Evolutionary conservation across 2,329 filamentous ascomycete genomes (phyloP).

Genomic region (Aspergillus costaricaensis): DNA sequence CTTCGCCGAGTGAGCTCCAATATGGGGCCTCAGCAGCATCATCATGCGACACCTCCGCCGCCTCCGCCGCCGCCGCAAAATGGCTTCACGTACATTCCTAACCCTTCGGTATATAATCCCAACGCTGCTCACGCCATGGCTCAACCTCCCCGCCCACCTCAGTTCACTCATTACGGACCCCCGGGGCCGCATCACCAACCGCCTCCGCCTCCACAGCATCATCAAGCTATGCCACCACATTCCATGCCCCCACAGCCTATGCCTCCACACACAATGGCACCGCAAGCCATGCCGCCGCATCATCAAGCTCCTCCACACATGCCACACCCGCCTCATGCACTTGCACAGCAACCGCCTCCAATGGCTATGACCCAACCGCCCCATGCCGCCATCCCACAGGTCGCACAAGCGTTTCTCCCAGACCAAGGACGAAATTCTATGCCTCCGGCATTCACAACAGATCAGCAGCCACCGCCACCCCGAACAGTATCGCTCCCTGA

Average conservation of each 20-base stretch:
- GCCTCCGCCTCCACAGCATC: conserved; percentile 32
- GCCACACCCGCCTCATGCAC: conserved; percentile 42
- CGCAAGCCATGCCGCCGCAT: conserved; percentile 45
- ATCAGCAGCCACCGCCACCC: conserved; percentile 60
- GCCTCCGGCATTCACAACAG: conserved; percentile 67
- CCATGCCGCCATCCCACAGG: conserved; percentile 49
- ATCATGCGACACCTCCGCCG: conserved; percentile 60
- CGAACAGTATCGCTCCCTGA: conserved; percentile 63
- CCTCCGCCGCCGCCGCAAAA: conserved; percentile 62
- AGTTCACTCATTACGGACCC: conserved; percentile 46
- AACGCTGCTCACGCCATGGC: conserved; percentile 54
- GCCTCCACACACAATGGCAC: conserved; percentile 41
- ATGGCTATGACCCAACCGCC: conserved; percentile 38
- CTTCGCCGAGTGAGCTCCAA: conserved; percentile 73
- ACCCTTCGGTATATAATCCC: conserved; percentile 81
- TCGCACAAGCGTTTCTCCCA: conserved; percentile 72
- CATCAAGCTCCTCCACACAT: conserved; percentile 46
- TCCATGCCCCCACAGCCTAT: conserved; percentile 25
- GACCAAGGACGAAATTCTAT: conserved; percentile 74
- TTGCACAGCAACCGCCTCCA: conserved; percentile 16
- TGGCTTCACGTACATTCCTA: conserved; percentile 81
- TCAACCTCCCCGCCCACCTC: conserved; percentile 46
- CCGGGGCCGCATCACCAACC: conserved; percentile 34
- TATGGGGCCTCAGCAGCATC: conserved; percentile 65
- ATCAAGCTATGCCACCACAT: conserved; percentile 30